Evolutionary conservation across 2,329 filamentous ascomycete species (phyloP).

Genomic region (Neofusicoccum cordaticola): DNA sequence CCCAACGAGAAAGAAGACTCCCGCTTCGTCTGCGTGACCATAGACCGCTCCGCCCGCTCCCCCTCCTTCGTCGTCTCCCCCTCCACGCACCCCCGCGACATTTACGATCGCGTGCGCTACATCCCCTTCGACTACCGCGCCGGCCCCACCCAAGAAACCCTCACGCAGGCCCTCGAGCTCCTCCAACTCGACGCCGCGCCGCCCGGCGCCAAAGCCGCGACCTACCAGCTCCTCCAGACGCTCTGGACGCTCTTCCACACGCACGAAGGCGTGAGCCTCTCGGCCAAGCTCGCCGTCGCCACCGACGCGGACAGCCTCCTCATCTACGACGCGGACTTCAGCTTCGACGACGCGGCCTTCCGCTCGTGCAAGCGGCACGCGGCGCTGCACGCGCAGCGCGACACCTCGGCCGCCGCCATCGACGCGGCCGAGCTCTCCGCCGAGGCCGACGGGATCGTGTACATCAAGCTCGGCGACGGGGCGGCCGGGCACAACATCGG

Average conservation of each 20-base stretch:
- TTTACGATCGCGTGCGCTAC: constrained; percentile 45
- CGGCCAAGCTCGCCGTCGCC: constrained; percentile 49
- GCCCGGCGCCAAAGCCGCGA: constrained; percentile 42
- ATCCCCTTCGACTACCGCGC: constrained; percentile 62
- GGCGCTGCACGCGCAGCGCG: constrained; percentile 58
- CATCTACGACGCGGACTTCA: constrained; percentile 56
- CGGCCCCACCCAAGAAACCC: constrained; percentile 38
- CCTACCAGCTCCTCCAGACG: constrained; percentile 50
- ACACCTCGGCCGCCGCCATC: constrained; percentile 44
- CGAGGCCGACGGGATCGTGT: constrained; percentile 73
- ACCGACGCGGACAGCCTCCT: constrained; percentile 42
- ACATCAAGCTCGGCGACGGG: constrained; percentile 57
- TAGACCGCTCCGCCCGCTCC: constrained; percentile 61
- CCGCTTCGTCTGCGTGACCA: constrained; percentile 60
- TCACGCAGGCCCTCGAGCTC: constrained; percentile 48
- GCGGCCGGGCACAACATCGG: constrained; percentile 60
- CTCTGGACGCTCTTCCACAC: constrained; percentile 60
- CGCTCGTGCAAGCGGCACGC: constrained; percentile 60
- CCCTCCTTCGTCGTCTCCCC: constrained; percentile 65
- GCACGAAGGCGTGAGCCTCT: constrained; percentile 64
- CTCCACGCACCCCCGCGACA: constrained; percentile 42
- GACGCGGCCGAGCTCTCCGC: constrained; percentile 60
- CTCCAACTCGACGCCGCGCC: constrained; percentile 52
- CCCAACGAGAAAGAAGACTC: constrained; percentile 38
- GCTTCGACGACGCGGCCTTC: constrained; percentile 69